These are phyloP conservation scores for Erodium texanum DNA, from an alignment of 441 rosid species.

Conservation along the genomic window DNA sequence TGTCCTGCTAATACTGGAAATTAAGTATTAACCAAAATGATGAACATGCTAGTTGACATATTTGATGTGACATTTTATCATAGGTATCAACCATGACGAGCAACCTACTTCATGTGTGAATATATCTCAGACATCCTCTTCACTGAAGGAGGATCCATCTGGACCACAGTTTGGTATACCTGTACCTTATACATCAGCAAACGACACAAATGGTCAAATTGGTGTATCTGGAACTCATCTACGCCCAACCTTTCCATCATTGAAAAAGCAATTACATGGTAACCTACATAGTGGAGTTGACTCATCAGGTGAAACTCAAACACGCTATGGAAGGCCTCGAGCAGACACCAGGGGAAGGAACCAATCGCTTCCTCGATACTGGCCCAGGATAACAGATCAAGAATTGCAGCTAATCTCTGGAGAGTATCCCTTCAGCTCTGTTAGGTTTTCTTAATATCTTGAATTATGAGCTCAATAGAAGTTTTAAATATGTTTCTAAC, in stretches of 20 bases:
- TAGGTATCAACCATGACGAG: slow-evolving; percentile 49
- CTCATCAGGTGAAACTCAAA: slow-evolving; percentile 38
- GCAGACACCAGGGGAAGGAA: slow-evolving; percentile 55
- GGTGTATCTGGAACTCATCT: slow-evolving; percentile 36
- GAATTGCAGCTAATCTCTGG: slow-evolving; percentile 64
- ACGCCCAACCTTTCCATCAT: slow-evolving; percentile 33
- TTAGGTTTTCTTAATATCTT: slow-evolving; percentile 8
- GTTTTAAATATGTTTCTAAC: not conserved
- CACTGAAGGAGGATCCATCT: slow-evolving; percentile 49
- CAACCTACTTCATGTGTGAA: slow-evolving; percentile 38
- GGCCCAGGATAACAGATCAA: slow-evolving; percentile 76
- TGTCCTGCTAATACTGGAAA: slow-evolving; percentile 12
- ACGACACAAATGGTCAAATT: slow-evolving; percentile 48
- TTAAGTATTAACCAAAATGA: slow-evolving; percentile 8
- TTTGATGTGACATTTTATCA: slow-evolving; percentile 21
- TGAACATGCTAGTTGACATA: slow-evolving; percentile 13
- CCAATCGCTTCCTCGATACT: slow-evolving; percentile 76
- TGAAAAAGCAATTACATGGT: slow-evolving; percentile 41
- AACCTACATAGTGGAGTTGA: slow-evolving; percentile 49
- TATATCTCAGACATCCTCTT: slow-evolving; percentile 34
- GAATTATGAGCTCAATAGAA: not conserved
- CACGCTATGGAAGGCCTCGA: slow-evolving; percentile 50
- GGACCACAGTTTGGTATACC: slow-evolving; percentile 38
- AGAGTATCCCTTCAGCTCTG: slow-evolving; percentile 75
- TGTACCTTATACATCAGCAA: slow-evolving; percentile 36